phyloP scores from a whole-genome alignment of 805 yeast species.

The Saccharomycopsis sp. region DNA sequence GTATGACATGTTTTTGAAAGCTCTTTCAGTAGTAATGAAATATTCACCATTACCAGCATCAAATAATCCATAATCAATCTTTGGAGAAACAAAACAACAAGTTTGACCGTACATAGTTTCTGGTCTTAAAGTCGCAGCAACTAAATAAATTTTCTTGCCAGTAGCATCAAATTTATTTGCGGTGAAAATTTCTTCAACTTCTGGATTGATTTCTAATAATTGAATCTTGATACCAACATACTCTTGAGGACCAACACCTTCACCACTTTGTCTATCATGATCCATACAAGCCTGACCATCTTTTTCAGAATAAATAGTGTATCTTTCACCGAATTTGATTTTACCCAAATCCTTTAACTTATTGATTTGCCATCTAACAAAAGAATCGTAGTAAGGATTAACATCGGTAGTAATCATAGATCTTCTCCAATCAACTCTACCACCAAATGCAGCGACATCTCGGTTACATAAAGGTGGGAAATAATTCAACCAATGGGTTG shows the following conservation, averaged over 20 bases:
- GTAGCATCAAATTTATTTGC: constrained; percentile 36
- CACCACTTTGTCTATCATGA: constrained; percentile 96
- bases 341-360: constrained; percentile 77
- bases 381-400: constrained; percentile 91
- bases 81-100: constrained; percentile 95
- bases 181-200: constrained; percentile 48
- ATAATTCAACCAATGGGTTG: constrained; percentile 81
- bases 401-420: constrained; percentile 91
- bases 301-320: constrained; percentile 93
- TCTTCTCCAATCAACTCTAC: constrained; percentile 97
- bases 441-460: constrained; percentile 78
- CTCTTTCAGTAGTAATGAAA: constrained; percentile 86
- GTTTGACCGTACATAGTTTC: constrained; percentile 99
- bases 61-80: constrained; percentile 84
- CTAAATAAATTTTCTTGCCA: constrained; percentile 65
- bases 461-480: constrained; percentile 86
- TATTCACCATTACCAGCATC: constrained; percentile 71
- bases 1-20: constrained; percentile 94
- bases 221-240: constrained; percentile 88
- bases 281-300: constrained; percentile 99
- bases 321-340: constrained; percentile 96
- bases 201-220: constrained; percentile 50
- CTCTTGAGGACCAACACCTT: constrained; percentile 95
- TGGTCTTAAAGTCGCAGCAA: constrained; percentile 97
- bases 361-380: constrained; percentile 95